Evolutionary conservation across 345 rosid genomes (phyloP), one percentile per base, ranked within the genome.

Genomic region (Populus ilicifolia): DNA sequence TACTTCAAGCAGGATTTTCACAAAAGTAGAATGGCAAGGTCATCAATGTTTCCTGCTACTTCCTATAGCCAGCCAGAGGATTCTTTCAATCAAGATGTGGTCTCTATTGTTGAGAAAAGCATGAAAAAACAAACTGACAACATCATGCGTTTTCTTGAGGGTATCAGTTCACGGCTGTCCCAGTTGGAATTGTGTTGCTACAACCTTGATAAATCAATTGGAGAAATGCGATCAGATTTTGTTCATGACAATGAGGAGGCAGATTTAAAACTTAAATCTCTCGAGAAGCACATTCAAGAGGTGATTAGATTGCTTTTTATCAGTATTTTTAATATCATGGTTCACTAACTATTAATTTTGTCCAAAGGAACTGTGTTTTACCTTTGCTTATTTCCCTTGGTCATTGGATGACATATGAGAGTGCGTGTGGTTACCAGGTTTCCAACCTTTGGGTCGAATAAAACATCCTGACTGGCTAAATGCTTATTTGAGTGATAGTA

Each of bases 241-340:
- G 80, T 74, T 72, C 90, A 91, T 78, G 97, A 89, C 75, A 88
- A 89, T 72, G 87, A 80, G 41, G 97, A 94, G 23, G 90, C 94
- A 21, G 97, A 92, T 82, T 50, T 84, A 35, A 94, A 94, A 93
- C 98, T 96, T 69, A 92, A 89, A 82, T 87, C 91, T 69, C 77
- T 96, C 4, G 99, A 92, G 86, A 96, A 94, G 85, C 99, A 92
- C 86, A 81, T 96, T 76, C 99, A 96, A 81, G 98, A 96, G 92
- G 99, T 92, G 70, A 74, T 86, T 65, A 2, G 38, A 14, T 65
- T 65, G 29, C 63, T 10, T n/a, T 23, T 23, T 13, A 14, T 46
- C 52, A 44, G 41, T 39, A 13, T 25, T 25, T 20, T 30, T 17
- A 30, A 0, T 10, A 18, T 11, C 43, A 54, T 52, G 20, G 16